phyloP scores from a whole-genome alignment of 169 alveolate species.

The Plasmodium vivax region DNA sequence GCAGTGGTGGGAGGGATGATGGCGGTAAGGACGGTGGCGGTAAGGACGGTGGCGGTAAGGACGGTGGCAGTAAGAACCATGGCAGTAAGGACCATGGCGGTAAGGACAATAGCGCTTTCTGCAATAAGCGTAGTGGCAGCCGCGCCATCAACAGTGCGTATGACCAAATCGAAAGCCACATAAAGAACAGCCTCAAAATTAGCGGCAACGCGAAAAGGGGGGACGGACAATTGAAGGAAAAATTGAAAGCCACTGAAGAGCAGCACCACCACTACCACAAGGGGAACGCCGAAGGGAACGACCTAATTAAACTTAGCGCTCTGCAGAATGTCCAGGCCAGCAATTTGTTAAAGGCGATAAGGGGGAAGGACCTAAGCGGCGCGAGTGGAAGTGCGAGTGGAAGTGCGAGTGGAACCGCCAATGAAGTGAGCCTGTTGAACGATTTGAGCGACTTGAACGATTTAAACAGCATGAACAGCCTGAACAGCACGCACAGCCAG shows the following conservation, averaged over 20 bases:
- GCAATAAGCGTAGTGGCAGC: neutral
- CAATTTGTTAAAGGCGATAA: conserved; percentile 6
- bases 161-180: neutral
- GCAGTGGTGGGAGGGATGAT: neutral
- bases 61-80: neutral
- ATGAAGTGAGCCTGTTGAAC: no score
- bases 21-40: no score
- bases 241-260: neutral
- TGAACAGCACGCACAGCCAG: neutral
- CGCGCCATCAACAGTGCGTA: neutral
- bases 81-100: neutral
- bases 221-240: neutral
- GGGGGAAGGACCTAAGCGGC: neutral
- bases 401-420: no score
- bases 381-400: no score
- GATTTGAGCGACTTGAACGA: neutral
- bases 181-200: neutral
- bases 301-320: neutral
- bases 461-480: neutral
- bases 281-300: neutral
- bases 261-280: neutral
- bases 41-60: neutral
- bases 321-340: neutral
- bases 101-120: neutral
- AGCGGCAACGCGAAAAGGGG: neutral